Base-by-base conservation (phyloP, 352 stramenopile species). In the Pythium apleroticum region DNA sequence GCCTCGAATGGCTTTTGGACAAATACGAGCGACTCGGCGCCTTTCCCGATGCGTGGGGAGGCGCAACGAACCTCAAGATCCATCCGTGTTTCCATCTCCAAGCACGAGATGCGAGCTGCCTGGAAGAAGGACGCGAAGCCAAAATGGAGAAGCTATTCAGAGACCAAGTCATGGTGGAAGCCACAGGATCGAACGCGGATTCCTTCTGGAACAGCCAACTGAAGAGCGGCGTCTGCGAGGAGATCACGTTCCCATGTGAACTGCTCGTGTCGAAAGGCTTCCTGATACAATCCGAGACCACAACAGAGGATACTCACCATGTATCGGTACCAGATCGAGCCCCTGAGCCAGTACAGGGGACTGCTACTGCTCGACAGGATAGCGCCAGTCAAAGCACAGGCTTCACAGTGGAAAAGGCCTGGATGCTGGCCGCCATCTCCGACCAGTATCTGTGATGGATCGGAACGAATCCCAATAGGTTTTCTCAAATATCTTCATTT, bases 81-180 rank as follows among this genome's bases (percentile, higher is more conserved):
- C 41, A 28, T n/a, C 74, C 72, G 41, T 81, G 74, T 54, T 81
- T 81, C 60, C 74, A 81, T 57, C 65, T 71, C 0, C 52, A 79
- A 20, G 70, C 69, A 27, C 61, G 71, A 5, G 74, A 81, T 33
- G 64, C 70, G 10, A 53, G 31, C 20, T 49, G 39, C 22, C 4
- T 31, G 52, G 8, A 20, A 14, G n/a, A 48, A 30, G 50, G n/a
- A 1, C n/a, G 50, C 14, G 31, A 9, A 24, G n/a, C 41, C 2
- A 37, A 55, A 4, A 22, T 76, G 2, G 46, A 69, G 15, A 24
- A 33, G 28, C 52, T 77, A 27, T 80, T 72, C 35, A 35, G 27
- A n/a, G 33, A 35, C 0, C 73, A 78, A 17, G 73, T 78, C 24
- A 64, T 75, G 67, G 41, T 76, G 33, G 46, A 66, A n/a, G 17